phyloP scores from a whole-genome alignment of 331 rosid species.

The Pyracantha coccinea region DNA sequence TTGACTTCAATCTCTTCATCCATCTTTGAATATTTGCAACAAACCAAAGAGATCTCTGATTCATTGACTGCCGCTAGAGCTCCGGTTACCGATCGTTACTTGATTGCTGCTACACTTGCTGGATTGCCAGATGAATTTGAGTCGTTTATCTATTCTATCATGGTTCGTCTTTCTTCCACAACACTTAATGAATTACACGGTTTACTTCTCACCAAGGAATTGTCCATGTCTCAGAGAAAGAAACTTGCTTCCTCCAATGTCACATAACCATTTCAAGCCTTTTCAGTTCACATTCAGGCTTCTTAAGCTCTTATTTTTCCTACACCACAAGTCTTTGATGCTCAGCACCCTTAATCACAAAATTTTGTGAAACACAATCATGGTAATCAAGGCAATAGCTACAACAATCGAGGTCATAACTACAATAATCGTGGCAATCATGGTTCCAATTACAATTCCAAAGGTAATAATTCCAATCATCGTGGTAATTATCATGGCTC shows the following conservation, averaged over 20 bases:
- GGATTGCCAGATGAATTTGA: background rate
- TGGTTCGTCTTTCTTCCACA: background rate
- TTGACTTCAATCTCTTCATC: background rate
- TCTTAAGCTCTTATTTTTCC: accelerated
- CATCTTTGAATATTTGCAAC: background rate
- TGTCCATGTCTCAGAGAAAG: background rate
- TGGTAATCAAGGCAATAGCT: background rate
- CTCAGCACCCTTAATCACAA: background rate
- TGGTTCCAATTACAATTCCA: background rate
- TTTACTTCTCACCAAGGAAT: background rate
- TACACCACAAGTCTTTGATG: background rate
- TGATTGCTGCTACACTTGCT: accelerated
- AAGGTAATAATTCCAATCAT: background rate
- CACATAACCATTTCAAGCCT: background rate
- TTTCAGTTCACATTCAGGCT: accelerated
- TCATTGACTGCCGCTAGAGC: accelerated
- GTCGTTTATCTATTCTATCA: no score
- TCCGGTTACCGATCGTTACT: no score
- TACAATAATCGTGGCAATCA: background rate
- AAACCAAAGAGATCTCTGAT: background rate
- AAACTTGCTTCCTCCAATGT: background rate
- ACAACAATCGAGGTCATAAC: background rate
- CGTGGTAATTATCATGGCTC: background rate
- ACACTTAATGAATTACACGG: background rate
- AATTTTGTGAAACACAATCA: background rate